Evolutionary conservation across 2,329 filamentous ascomycete species (phyloP).

Genomic region (Monascus ruber): DNA sequence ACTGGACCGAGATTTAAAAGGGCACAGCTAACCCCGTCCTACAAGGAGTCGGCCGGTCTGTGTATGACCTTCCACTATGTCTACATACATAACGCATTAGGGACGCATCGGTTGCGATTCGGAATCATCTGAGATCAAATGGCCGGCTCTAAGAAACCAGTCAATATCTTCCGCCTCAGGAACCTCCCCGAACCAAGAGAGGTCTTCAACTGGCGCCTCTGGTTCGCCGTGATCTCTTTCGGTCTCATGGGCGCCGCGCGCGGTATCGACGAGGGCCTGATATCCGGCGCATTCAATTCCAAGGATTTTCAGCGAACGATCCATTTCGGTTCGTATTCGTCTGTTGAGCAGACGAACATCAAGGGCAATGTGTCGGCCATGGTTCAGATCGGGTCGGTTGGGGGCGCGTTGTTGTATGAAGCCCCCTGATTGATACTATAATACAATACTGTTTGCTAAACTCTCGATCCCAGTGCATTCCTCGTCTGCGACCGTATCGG

Average conservation of each 20-base stretch:
- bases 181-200: constrained; percentile 56
- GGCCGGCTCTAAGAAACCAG: constrained; percentile 34
- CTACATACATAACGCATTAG: no score
- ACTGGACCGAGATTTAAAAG: no score
- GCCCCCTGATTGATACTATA: background rate
- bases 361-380: constrained; percentile 69
- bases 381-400: constrained; percentile 69
- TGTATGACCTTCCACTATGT: no score
- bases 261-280: constrained; percentile 71
- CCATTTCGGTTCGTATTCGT: constrained; percentile 42
- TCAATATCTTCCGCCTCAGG: constrained; percentile 48
- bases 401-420: constrained; percentile 52
- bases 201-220: constrained; percentile 66
- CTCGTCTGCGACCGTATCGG: constrained; percentile 39
- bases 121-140: no score
- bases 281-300: constrained; percentile 59
- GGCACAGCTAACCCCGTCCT: no score
- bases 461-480: constrained; percentile 41
- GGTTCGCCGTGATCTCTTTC: constrained; percentile 65
- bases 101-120: no score
- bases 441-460: no score
- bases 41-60: no score
- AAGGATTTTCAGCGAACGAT: constrained; percentile 52
- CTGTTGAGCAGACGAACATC: constrained; percentile 51
- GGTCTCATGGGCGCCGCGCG: constrained; percentile 65